A percentile compares a stretch with the other conserved stretches of the same genome.
These are phyloP conservation scores for Russula olivacea DNA, from an alignment of 768 basidiomycete genomes.

Conservation along the genomic window DNA sequence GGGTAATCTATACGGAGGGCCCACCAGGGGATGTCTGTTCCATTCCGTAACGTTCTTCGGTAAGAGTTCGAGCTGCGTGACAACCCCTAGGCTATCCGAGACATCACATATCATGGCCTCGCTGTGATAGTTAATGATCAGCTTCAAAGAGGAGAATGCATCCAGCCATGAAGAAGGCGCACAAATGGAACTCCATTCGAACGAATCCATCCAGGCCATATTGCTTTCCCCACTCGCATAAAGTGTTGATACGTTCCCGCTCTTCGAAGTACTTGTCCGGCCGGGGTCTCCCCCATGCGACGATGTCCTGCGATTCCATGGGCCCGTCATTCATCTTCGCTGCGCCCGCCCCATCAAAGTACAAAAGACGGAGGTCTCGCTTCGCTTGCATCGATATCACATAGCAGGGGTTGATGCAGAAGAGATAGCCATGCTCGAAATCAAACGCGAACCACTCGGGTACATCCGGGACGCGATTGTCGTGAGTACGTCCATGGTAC, in stretches of 20 bases:
- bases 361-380: constrained; percentile 19
- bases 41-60: neutral
- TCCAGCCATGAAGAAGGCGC: neutral
- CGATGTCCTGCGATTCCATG: constrained; percentile 36
- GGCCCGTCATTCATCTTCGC: constrained; percentile 29
- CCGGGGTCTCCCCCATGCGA: constrained; percentile 30
- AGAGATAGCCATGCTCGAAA: constrained; percentile 18
- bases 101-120: constrained; percentile 23
- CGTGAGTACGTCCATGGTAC: constrained; percentile 21
- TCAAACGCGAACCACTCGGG: constrained; percentile 25
- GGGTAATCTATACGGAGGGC: neutral
- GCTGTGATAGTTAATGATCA: constrained; percentile 9
- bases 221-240: constrained; percentile 34
- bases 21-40: no score
- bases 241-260: constrained; percentile 26
- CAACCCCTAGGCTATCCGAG: constrained; percentile 13
- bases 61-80: constrained; percentile 16
- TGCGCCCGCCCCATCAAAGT: constrained; percentile 22
- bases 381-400: constrained; percentile 14
- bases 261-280: constrained; percentile 28
- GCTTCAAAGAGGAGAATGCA: neutral
- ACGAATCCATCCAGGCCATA: constrained; percentile 35
- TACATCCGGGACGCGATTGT: neutral
- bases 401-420: constrained; percentile 5
- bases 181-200: constrained; percentile 24